Evolutionary conservation across 2,329 filamentous ascomycete species (phyloP).

Genomic region (Cladosporium sp.): DNA sequence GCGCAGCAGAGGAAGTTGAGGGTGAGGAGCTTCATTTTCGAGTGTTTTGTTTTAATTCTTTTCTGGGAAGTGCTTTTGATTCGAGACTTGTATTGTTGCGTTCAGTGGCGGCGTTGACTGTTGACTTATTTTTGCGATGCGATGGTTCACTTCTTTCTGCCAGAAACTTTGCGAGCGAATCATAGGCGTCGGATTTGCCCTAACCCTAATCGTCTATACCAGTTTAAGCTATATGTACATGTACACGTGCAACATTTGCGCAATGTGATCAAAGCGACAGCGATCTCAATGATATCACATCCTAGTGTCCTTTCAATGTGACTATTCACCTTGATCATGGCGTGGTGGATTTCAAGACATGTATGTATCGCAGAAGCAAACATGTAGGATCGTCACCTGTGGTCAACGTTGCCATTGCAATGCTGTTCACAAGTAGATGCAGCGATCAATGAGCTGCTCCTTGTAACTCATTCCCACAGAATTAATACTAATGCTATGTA

Average conservation of each 20-base stretch:
- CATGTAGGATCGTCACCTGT: not conserved
- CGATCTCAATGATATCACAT: not conserved
- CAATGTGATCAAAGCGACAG: not conserved
- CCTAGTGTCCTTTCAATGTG: not conserved
- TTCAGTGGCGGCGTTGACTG: not conserved
- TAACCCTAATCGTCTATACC: not conserved
- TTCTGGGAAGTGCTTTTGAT: too few species aligned
- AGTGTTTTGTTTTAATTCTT: too few species aligned
- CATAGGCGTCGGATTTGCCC: not conserved
- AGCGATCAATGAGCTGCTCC: not conserved
- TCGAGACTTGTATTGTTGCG: too few species aligned
- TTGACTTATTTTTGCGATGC: not conserved
- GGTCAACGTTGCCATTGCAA: not conserved
- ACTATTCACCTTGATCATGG: too few species aligned
- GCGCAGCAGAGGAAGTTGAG: constrained; percentile 97
- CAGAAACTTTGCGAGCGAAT: constrained; percentile 20
- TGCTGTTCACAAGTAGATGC: not conserved
- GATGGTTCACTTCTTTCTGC: not conserved
- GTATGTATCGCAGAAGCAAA: not conserved
- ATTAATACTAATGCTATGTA: not conserved
- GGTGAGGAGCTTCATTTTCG: constrained; percentile 95
- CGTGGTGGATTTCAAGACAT: too few species aligned
- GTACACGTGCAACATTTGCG: not conserved
- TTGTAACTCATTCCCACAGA: not conserved
- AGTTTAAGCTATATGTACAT: not conserved